Evolutionary conservation across 805 yeast genomes (phyloP), one percentile per base, ranked within the genome.

Genomic region (Candida tallmaniae): DNA sequence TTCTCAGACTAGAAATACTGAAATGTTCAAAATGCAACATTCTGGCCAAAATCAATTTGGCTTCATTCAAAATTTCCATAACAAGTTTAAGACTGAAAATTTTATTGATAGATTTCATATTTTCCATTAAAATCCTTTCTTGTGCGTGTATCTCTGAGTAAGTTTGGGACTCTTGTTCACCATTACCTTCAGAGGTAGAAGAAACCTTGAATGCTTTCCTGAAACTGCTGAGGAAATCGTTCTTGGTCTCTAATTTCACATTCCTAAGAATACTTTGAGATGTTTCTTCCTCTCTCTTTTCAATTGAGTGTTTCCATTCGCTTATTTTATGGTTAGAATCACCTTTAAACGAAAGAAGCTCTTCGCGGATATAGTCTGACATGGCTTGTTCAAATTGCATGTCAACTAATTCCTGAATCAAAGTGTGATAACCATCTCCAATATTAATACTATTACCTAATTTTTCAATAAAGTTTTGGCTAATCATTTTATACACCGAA

Each of bases 11-110:
- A n/a, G 54, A 51, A n/a, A 62, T 62, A 10, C 65, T 48, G 42
- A 51, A 64, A 2, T 51, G 51, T 25, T 50, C 56, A 36, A 67
- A 62, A 27, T 45, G 50, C 18, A 71, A 52, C 30, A 84, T 69
- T 25, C 88, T 58, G 32, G 76, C 80, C 13, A 85, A 73, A 18
- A 81, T 71, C 8, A 64, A 62, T 41, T 79, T 78, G 4, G 90
- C 90, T 21, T 73, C 74, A 44, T 81, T 83, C 34, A 89, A 63
- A 6, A 85, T 68, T 32, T 75, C 73, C 40, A 85, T 73, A 1
- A 90, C 82, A 30, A 90, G 65, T 51, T 89, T 95, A 31, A 90
- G 74, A 47, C 88, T 83, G 40, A 90, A 80, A 20, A 85, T 75
- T 4, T 80, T 70, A 48, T 82, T 83, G 48, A 93, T 75, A 12